Evolutionary conservation across 2,329 filamentous ascomycete genomes (phyloP).

Genomic region (Amylocarpus encephaloides): DNA sequence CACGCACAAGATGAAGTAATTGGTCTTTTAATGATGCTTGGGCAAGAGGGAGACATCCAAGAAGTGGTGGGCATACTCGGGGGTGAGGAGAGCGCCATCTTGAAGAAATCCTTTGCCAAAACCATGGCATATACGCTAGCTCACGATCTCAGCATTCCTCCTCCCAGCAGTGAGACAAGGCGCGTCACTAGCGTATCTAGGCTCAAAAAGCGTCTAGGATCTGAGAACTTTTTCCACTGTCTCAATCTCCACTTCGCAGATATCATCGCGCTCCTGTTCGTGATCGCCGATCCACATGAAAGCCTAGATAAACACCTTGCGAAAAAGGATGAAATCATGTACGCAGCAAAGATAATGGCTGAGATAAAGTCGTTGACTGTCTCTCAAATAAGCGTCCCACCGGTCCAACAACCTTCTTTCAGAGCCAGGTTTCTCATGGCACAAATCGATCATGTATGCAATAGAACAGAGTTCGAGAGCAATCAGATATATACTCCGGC

Average conservation of each 20-base stretch:
- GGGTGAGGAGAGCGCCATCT: conserved; percentile 47
- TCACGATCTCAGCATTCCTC: conserved; percentile 55
- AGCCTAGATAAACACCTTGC: conserved; percentile 61
- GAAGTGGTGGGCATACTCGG: conserved; percentile 55
- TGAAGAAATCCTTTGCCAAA: conserved; percentile 67
- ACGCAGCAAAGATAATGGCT: conserved; percentile 57
- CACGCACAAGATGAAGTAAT: conserved; percentile 72
- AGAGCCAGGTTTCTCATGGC: conserved; percentile 68
- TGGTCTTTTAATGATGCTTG: conserved; percentile 77
- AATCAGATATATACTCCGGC: conserved; percentile 68
- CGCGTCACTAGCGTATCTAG: conserved; percentile 55
- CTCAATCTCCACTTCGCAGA: conserved; percentile 67
- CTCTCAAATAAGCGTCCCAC: conserved; percentile 59
- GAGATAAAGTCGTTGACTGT: conserved; percentile 64
- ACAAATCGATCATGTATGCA: conserved; percentile 73
- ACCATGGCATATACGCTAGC: conserved; percentile 78
- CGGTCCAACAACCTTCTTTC: conserved; percentile 83
- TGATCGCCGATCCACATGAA: conserved; percentile 71
- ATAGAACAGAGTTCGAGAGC: conserved; percentile 59
- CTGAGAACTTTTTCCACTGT: conserved; percentile 54
- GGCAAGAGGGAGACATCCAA: conserved; percentile 56
- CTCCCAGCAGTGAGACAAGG: conserved; percentile 34
- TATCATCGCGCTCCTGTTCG: conserved; percentile 70
- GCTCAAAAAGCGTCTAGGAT: conserved; percentile 63
- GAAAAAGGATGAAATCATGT: conserved; percentile 50